Base-by-base conservation (phyloP, 352 stramenopile species). In the Phytophthora lateralis region DNA sequence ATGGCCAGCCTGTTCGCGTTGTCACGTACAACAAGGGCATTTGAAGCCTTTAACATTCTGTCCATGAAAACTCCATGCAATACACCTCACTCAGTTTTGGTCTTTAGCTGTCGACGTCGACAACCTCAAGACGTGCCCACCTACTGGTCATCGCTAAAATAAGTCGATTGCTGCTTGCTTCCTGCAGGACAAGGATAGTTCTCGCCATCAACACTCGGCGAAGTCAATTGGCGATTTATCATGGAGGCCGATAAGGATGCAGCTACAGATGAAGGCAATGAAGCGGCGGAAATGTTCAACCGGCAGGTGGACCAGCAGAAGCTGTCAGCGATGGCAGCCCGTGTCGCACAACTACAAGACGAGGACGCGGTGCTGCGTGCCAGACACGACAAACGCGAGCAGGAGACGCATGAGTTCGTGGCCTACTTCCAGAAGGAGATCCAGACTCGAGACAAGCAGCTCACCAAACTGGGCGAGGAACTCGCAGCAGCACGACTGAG, bases 331-430 rank as follows among this genome's bases (percentile, higher is more conserved):
- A 77, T 96, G 43, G 82, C 73, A 15, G 73, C 69, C 14, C 84
- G 83, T 21, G 68, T 94, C 30, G 57, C 78, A 4, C 69, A 89
- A 24, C 57, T 95, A 30, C 78, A 91, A 51, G 64, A 72, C 7
- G 83, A 97, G 68, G 96, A 97, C 60, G 86, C 94, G 44, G 73
- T 66, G 5, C 56, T 97, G 18, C 81, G 87, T 39, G 76, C 76
- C 10, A 74, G 88, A 8, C 88, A 97, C 43, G 79, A 87, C 32
- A 97, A 96, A 73, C 80, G 79, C 20, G 90, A 98, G 61, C 92
- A 96, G 63, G 91, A 98, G 69, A 98, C 90, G 10, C 89, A 97
- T 65, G 93, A 98, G 71, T 97, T 98, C 41, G 91, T 98, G 20
- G 81, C 88, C 6, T 98, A 98, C 71, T 98, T 98, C 65, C 91